A percentile compares a stretch with the other conserved stretches of the same genome.
Evolutionary conservation across 1,139 yeast genomes (phyloP).

Genomic region (Geotrichum aggregatum): DNA sequence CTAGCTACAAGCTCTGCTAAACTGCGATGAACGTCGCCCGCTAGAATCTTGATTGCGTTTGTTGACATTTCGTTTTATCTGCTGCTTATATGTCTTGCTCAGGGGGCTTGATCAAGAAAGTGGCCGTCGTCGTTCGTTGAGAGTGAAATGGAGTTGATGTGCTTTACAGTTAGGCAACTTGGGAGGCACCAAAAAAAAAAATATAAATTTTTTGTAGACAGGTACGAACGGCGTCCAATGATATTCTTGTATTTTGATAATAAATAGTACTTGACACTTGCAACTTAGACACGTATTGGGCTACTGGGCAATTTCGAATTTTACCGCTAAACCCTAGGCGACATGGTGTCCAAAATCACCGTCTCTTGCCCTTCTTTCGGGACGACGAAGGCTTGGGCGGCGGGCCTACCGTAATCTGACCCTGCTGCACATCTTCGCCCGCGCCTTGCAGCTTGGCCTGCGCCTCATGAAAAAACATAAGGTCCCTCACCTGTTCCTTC

Average conservation of each 20-base stretch:
- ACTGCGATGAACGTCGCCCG: conserved; percentile 85
- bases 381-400: not conserved
- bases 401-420: conserved; percentile 56
- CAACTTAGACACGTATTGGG: no score
- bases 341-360: no score
- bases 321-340: no score
- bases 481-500: conserved; percentile 67
- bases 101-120: no score
- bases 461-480: conserved; percentile 76
- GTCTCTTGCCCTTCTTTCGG: conserved; percentile 19
- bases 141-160: no score
- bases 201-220: not conserved
- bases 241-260: no score
- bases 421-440: conserved; percentile 62
- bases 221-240: no score
- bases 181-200: not conserved
- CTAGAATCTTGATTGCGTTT: conserved; percentile 80
- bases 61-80: conserved; percentile 40
- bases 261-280: no score
- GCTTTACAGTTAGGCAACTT: no score
- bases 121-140: no score
- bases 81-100: no score
- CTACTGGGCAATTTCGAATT: no score
- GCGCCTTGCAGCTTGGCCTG: conserved; percentile 68
- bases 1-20: conserved; percentile 80